phyloP scores from a whole-genome alignment of 176 grass and related monocot genomes.

The Bolboschoenus planiculmis region DNA sequence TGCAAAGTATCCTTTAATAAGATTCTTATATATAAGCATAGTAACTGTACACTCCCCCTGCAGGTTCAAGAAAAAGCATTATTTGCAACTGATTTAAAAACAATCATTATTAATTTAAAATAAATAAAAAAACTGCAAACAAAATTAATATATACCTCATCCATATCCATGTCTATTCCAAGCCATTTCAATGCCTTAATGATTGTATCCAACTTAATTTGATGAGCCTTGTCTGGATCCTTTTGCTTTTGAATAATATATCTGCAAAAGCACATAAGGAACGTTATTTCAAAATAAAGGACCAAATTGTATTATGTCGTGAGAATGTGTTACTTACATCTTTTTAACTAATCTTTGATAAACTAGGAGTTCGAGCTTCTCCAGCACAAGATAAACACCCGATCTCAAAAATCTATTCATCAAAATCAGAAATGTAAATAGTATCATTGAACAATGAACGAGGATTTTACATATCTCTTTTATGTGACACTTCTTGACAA shows the following conservation, averaged over 20 bases:
- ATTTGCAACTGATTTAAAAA: not conserved
- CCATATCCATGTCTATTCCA: conserved; percentile 81
- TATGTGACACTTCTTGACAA: not conserved
- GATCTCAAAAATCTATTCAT: conserved; percentile 75
- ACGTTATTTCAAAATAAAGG: not conserved
- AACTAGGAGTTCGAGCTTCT: conserved; percentile 88
- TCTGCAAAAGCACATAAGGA: conserved; percentile 27
- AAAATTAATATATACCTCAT: conserved; percentile 47
- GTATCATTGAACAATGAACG: not conserved
- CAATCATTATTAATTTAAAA: not conserved
- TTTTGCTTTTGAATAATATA: conserved; percentile 81
- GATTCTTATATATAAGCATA: conserved; percentile 88
- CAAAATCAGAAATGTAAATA: not conserved
- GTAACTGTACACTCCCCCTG: conserved; percentile 88
- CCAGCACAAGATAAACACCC: conserved; percentile 89
- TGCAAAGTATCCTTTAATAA: conserved; percentile 83
- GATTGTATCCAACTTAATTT: conserved; percentile 70
- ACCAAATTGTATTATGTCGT: not conserved
- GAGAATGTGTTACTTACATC: conserved; percentile 50
- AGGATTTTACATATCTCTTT: not conserved
- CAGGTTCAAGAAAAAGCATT: not conserved
- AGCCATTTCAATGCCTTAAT: conserved; percentile 85
- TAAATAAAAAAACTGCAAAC: not conserved
- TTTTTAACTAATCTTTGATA: conserved; percentile 97
- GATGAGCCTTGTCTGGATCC: conserved; percentile 77